A percentile compares a stretch with the other conserved stretches of the same genome.
Conservation (phyloP, 2,329 filamentous ascomycete species). For the Emmonsia crescens region DNA sequence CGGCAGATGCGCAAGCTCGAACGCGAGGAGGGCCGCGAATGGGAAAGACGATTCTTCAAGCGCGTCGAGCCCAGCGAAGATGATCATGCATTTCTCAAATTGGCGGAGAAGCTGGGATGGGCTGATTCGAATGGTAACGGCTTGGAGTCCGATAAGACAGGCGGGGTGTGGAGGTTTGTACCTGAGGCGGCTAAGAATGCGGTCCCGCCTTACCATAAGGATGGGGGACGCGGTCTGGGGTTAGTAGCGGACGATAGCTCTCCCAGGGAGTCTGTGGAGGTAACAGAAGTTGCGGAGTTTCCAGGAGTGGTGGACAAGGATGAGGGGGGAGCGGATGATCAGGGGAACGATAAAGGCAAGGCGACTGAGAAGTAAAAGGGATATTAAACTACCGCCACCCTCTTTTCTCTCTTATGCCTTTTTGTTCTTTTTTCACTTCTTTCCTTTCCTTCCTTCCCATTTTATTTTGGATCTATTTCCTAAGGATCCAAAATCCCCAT, state of each 20-base stretch:
- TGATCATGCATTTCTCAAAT: constrained; percentile 30
- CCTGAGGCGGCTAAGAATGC: constrained; percentile 39
- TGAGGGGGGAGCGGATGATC: neutral
- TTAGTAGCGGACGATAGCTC: constrained; percentile 11
- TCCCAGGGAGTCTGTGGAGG: neutral
- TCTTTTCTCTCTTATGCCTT: neutral
- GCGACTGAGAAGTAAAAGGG: neutral
- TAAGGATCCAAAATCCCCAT: neutral
- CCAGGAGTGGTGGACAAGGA: neutral
- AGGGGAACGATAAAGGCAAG: neutral
- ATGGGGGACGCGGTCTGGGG: constrained; percentile 32
- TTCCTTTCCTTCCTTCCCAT: neutral
- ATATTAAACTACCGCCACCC: too few relatives aligned
- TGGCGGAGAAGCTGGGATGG: constrained; percentile 34
- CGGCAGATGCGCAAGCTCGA: constrained; percentile 65
- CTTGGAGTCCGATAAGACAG: constrained; percentile 54
- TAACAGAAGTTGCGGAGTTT: neutral
- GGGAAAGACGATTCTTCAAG: constrained; percentile 77
- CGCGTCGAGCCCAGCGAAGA: constrained; percentile 24
- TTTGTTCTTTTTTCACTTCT: neutral
- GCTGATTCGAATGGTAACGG: constrained; percentile 24
- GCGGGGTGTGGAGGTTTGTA: constrained; percentile 61
- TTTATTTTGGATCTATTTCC: neutral
- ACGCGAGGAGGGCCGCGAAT: constrained; percentile 60
- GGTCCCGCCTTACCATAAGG: constrained; percentile 33